Percentiles rank a stretch among this genome's conserved stretches.
These are phyloP conservation scores for Limonomyces culmigenus DNA, from an alignment of 1,284 basidiomycete species.

Conservation along the genomic window DNA sequence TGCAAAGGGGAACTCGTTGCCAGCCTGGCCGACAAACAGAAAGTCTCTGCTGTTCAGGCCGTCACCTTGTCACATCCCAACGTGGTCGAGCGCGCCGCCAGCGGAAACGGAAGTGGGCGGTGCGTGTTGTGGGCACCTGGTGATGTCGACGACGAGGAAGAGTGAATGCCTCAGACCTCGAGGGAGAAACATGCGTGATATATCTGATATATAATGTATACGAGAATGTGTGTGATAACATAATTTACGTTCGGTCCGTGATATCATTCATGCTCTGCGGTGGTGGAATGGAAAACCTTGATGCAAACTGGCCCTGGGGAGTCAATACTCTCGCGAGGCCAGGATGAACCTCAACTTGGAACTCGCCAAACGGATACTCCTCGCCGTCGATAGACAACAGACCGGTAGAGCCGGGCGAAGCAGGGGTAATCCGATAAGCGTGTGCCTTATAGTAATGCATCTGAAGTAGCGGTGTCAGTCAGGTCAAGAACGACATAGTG, in stretches of 20 bases:
- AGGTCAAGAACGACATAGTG: slow-evolving; percentile 1
- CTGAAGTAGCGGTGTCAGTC: slow-evolving; percentile 18
- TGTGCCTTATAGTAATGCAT: slow-evolving; percentile 66
- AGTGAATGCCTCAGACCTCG: no score
- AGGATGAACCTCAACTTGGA: slow-evolving; percentile 70
- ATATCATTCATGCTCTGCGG: no score
- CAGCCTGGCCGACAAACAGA: slow-evolving; percentile 37
- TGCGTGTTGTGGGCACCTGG: slow-evolving; percentile 64
- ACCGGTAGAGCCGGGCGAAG: slow-evolving; percentile 34
- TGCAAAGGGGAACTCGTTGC: slow-evolving; percentile 56
- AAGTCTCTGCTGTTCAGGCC: slow-evolving; percentile 64
- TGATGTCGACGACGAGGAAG: no score
- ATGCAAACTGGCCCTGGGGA: slow-evolving; percentile 51
- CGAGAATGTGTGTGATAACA: no score
- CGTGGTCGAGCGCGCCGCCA: slow-evolving; percentile 51
- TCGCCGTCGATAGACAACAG: slow-evolving; percentile 73
- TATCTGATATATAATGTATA: no score
- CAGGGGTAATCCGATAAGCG: slow-evolving; percentile 49
- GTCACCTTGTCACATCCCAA: slow-evolving; percentile 75
- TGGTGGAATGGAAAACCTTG: no score
- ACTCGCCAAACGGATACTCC: slow-evolving; percentile 60
- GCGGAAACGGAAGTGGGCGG: slow-evolving; percentile 59
- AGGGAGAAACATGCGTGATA: no score
- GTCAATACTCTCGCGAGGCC: slow-evolving; percentile 57
- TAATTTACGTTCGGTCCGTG: no score